Percentiles rank a stretch among this genome's conserved stretches.
Evolutionary conservation across 768 basidiomycete species (phyloP).

Genomic region (Baorangia bicolor): DNA sequence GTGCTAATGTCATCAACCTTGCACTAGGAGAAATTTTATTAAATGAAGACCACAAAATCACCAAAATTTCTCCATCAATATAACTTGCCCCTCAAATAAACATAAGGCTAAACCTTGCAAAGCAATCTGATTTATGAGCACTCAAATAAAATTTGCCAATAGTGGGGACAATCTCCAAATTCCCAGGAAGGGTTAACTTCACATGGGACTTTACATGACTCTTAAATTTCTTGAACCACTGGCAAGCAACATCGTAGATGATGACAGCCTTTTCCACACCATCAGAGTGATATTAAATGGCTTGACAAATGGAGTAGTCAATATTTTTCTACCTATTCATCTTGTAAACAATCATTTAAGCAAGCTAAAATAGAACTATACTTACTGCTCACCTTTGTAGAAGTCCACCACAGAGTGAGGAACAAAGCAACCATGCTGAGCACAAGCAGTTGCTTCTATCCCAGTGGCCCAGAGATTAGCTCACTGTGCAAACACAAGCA

Average conservation of each 20-base stretch:
- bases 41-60: slow-evolving; percentile 32
- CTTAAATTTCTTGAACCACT: slow-evolving; percentile 25
- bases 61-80: slow-evolving; percentile 35
- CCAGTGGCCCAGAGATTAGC: no score
- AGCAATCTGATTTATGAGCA: slow-evolving; percentile 28
- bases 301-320: slow-evolving; percentile 27
- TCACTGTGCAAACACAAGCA: no score
- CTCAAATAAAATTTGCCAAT: slow-evolving; percentile 34
- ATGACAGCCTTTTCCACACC: slow-evolving; percentile 3
- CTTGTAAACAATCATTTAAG: no score
- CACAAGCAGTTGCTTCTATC: not conserved
- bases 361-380: no score
- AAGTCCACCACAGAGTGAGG: slow-evolving; percentile 33
- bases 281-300: slow-evolving; percentile 6
- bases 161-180: slow-evolving; percentile 6
- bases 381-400: slow-evolving; percentile 26
- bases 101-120: slow-evolving; percentile 19
- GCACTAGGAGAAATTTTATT: slow-evolving; percentile 29
- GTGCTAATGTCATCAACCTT: slow-evolving; percentile 20
- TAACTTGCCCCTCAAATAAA: slow-evolving; percentile 26
- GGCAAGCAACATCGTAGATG: slow-evolving; percentile 34
- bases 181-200: not conserved
- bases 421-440: slow-evolving; percentile 13
- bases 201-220: no score
- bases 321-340: slow-evolving; percentile 31